These are phyloP conservation scores for Penicillium sp. DNA, from an alignment of 2,329 filamentous ascomycete species.

Conservation along the genomic window DNA sequence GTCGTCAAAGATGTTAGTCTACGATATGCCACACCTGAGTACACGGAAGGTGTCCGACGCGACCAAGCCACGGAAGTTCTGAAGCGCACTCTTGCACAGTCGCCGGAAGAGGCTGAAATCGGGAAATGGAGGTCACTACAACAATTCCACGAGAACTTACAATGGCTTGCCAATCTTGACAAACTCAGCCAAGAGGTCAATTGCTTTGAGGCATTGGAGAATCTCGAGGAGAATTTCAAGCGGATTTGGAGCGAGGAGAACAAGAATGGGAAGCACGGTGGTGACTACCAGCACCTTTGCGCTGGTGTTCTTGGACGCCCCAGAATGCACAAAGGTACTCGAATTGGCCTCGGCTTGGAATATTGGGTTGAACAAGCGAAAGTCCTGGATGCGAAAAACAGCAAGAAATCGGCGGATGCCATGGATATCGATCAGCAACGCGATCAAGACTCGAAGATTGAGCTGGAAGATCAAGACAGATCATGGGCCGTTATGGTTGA, in stretches of 20 bases:
- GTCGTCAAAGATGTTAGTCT: constrained; percentile 46
- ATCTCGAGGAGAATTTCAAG: constrained; percentile 44
- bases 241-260: constrained; percentile 47
- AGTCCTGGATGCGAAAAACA: constrained; percentile 33
- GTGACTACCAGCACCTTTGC: constrained; percentile 43
- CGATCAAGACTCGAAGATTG: constrained; percentile 19
- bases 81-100: constrained; percentile 41
- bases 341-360: constrained; percentile 43
- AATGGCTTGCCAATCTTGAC: constrained; percentile 47
- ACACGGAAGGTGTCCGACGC: constrained; percentile 42
- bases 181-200: constrained; percentile 47
- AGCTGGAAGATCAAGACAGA: constrained; percentile 21
- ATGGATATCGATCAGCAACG: constrained; percentile 36
- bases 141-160: constrained; percentile 46
- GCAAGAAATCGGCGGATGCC: constrained; percentile 27
- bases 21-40: constrained; percentile 44
- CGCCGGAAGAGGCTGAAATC: constrained; percentile 31
- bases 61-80: constrained; percentile 47
- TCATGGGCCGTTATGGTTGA: constrained; percentile 44
- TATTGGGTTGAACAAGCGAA: constrained; percentile 46
- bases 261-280: constrained; percentile 30
- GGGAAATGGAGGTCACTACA: constrained; percentile 40
- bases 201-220: constrained; percentile 49
- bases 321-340: constrained; percentile 40
- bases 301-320: constrained; percentile 44